Evolutionary conservation across 176 grass and related monocot genomes (phyloP), one percentile per base, ranked within the genome.

Genomic region (Triticum timopheevii): DNA sequence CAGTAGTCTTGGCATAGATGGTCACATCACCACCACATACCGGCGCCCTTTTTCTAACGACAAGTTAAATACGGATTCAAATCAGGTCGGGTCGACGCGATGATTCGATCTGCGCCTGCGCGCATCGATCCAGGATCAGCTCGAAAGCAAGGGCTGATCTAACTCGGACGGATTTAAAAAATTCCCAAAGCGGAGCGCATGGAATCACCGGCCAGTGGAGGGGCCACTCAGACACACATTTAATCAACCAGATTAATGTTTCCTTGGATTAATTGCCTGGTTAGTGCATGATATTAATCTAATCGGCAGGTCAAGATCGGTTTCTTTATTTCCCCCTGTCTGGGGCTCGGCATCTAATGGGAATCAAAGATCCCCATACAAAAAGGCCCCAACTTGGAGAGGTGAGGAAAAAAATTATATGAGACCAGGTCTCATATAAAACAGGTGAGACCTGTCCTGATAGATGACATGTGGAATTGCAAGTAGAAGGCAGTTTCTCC

Each of bases 81-180:
- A 85, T 50, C 77, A 35, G 28, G 58, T 13, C 47, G 47, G 47
- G 47, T 1, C 16, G 40, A 74, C 47, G 71, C 69, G 78, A 81
- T 85, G 71, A 82, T 85, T 91, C 70, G 70, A 61, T 80, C 24
- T 56, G 45, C 31, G 31, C 31, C 31, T 31, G 31, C 58, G 82
- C 22, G 69, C n/a, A 3, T 13, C 40, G 70, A 88, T 82, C 90
- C 82, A 88, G 40, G 40, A 42, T 42, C 40, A 3, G 40, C 70
- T 8, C 66, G 86, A 91, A 85, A 91, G 86, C 90, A 85, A 80
- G 27, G 69, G 27, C 63, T 85, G 69, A 85, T 91, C 77, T 82
- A 91, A 82, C 82, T 81, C 69, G 11, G 38, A 81, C 22, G 40
- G 19, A 30, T 64, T 69, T 80, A 69, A 73, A 73, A 69, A 67